Evolutionary conservation across 2,329 filamentous ascomycete species (phyloP).

Genomic region (Paracamarosporium sp.): DNA sequence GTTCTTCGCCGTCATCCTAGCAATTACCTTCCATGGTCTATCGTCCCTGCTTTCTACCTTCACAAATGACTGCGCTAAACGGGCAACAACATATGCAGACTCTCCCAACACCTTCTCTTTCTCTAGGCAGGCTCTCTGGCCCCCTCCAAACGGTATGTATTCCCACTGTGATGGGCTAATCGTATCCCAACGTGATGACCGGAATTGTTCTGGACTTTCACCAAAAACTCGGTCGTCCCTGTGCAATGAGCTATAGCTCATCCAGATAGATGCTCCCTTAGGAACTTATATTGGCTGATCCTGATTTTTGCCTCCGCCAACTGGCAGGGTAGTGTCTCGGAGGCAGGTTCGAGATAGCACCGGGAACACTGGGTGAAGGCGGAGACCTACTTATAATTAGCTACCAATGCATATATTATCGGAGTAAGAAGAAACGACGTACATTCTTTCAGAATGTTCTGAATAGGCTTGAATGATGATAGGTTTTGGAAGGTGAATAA

Average conservation of each 20-base stretch:
- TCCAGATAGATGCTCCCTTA: conserved; percentile 23
- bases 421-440: too few species aligned
- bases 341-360: conserved; percentile 11
- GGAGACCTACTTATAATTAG: conserved; percentile 3
- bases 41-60: background rate
- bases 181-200: conserved; percentile 12
- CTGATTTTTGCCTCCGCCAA: conserved; percentile 13
- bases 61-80: background rate
- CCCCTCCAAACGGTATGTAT: conserved; percentile 21
- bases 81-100: background rate
- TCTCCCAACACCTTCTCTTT: conserved; percentile 19
- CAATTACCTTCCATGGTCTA: background rate
- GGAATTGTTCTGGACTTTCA: conserved; percentile 11
- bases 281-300: conserved; percentile 11
- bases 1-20: background rate
- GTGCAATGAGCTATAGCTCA: conserved; percentile 54
- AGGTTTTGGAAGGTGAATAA: background rate
- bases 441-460: background rate
- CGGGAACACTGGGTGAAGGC: conserved; percentile 19
- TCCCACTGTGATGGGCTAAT: conserved; percentile 16
- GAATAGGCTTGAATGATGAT: background rate
- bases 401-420: background rate
- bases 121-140: conserved; percentile 20
- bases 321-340: conserved; percentile 15
- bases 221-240: conserved; percentile 50